Evolutionary conservation across 2,329 filamentous ascomycete species (phyloP), one percentile per base, ranked within the genome.

Genomic region (Xylariaceae sp.): DNA sequence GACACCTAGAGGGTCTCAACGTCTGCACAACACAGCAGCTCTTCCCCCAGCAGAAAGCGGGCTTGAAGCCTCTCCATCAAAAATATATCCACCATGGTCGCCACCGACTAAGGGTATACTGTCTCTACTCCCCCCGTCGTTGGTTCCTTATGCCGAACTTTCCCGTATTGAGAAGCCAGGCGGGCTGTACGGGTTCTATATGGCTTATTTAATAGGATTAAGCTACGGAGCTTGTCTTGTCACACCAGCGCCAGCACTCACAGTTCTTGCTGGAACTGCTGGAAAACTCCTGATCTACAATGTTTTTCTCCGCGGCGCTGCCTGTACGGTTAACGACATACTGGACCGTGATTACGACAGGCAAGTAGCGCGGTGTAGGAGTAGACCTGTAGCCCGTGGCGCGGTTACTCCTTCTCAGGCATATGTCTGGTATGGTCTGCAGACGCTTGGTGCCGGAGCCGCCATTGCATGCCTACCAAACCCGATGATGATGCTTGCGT

Each of bases 281-380:
- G 58, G 33, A 2, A 57, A 61, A 6, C 16, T 63, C 6, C 41
- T 62, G 6, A 29, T 64, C 7, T 62, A 60, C 41, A 64, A 60
- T 34, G 31, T 49, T 61, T 75, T 83, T 53, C 76, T 82, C 72
- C 76, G 81, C 50, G 77, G 79, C 29, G 76, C 77, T 16, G 75
- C 79, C 11, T 85, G 82, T 64, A 76, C 80, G 0, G 82, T 82
- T 66, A 85, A 85, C 65, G 82, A 85, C 63, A 74, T 79, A 37
- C 76, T 82, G 69, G 82, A 85, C 60, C 76, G 78, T 37, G 79
- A 82, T 36, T 71, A 83, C 47, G 83, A 85, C 61, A 77, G 79
- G 5, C 72, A 79, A 60, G 80, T 82, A n/a, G 75, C 75, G 61
- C 76, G 82, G 33, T 83, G 79, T 40, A 75, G 75, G 40, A 75